Conservation (phyloP, 1,139 yeast genomes). For the Insectozyma bohioensis region DNA sequence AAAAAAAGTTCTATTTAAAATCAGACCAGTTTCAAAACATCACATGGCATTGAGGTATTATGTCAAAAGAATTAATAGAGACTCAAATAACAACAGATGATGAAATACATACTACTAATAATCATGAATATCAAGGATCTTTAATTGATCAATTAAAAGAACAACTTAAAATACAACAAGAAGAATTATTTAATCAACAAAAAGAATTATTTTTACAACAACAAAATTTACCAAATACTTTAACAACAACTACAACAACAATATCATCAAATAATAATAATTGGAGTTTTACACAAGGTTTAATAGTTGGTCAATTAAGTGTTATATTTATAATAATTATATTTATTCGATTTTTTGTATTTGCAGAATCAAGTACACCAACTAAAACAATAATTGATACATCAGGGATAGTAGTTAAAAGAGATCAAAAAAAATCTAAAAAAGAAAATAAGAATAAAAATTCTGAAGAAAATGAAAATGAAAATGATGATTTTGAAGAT, state of each 20-base stretch:
- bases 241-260: slow-evolving; percentile 13
- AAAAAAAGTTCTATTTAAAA: no score
- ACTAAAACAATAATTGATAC: slow-evolving; percentile 29
- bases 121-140: slow-evolving; percentile 1
- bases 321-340: slow-evolving; percentile 73
- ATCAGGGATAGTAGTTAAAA: slow-evolving; percentile 38
- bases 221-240: slow-evolving; percentile 13
- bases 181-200: slow-evolving; percentile 31
- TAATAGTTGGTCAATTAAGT: slow-evolving; percentile 80
- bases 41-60: no score
- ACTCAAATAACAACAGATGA: slow-evolving; percentile 1
- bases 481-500: slow-evolving; percentile 19
- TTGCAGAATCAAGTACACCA: slow-evolving; percentile 61
- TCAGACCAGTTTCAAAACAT: no score
- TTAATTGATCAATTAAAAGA: slow-evolving; percentile 26
- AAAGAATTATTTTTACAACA: slow-evolving; percentile 25
- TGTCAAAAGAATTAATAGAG: slow-evolving; percentile 8
- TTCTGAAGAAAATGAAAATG: slow-evolving; percentile 1
- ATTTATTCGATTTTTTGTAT: slow-evolving; percentile 83
- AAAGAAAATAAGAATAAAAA: no score
- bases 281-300: slow-evolving; percentile 77
- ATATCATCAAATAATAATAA: slow-evolving; percentile 17
- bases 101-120: not conserved
- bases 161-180: slow-evolving; percentile 34
- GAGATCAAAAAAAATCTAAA: slow-evolving; percentile 24